Conservation (phyloP, 768 basidiomycete species). For the Termitomyces sp. region DNA sequence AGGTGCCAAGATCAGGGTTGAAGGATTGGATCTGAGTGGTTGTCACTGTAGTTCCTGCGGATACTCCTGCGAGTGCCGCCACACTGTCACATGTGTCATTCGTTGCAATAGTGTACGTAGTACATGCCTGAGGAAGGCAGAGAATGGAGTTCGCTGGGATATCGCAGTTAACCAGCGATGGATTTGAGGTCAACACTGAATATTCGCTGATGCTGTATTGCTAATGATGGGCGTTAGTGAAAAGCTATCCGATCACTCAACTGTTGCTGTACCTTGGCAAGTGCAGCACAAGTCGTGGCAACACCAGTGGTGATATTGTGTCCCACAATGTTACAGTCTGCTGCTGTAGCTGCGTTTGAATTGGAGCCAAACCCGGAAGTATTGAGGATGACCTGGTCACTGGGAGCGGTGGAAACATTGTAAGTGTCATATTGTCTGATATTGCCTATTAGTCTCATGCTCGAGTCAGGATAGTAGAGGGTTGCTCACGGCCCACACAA, state of each 20-base stretch:
- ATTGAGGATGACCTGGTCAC: background rate
- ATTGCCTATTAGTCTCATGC: background rate
- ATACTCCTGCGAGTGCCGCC: background rate
- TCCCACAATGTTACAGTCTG: slow-evolving; percentile 1
- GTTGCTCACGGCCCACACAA: background rate
- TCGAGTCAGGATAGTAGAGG: background rate
- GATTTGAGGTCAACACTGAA: background rate
- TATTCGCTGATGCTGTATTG: slow-evolving; percentile 3
- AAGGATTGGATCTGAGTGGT: background rate
- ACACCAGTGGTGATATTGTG: background rate
- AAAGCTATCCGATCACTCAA: background rate
- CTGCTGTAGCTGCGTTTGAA: background rate
- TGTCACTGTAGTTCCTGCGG: background rate
- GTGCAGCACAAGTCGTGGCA: slow-evolving; percentile 1
- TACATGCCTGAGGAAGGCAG: background rate
- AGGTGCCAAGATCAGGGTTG: background rate
- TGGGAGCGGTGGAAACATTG: background rate
- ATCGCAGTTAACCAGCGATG: background rate
- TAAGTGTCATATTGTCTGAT: background rate
- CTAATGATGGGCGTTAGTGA: background rate
- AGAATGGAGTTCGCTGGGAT: background rate
- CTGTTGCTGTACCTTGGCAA: background rate
- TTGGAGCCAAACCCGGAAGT: background rate
- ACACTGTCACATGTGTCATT: background rate
- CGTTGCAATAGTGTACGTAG: background rate